Evolutionary conservation across 1,284 basidiomycete genomes (phyloP), one percentile per base, ranked within the genome.

Genomic region (Ceratobasidium sp.): DNA sequence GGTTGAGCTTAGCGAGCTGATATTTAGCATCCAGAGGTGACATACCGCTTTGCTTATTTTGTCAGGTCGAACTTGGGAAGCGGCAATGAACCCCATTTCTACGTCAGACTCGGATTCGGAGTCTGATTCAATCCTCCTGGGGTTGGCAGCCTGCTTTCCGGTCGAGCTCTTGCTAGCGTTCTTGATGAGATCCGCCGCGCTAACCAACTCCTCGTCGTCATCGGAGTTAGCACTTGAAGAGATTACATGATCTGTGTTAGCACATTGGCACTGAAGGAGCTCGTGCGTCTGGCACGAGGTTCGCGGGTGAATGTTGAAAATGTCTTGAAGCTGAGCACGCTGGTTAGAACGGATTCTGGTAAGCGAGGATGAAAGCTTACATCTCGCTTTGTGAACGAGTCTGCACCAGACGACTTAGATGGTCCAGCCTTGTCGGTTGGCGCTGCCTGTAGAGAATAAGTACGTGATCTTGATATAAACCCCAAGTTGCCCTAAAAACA

Each of bases 271-370:
- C 71, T 90, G 91, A 17, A 97, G 86, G 20, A 96, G 87, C 81
- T 97, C 96, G 81, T 98, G 98, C 1, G 97, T 99, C 78, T 97
- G 93, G 85, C 96, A 98, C 2, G 89, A 85, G 0, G 96, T 97
- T 71, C 92, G 87, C 0, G 89, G 86, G 84, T 97, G 92, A 52
- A 98, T 87, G 9, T 92, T 93, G 85, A 99, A 99, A 80, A 99
- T 95, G 83, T 97, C 96, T 65, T 92, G 91, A 38, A 98, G 89
- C 93, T 96, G 79, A 40, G 78, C 23, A 76, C 59, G 50, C n/a
- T 42, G n/a, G 57, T 50, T n/a, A 75, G 69, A n/a, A 65, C 79
- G 33, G 74, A 23, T 57, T 50, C 79, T 54, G 79, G 26, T 78
- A 54, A 28, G 54, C 56, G 38, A 65, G 28, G 66, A 74, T 75